Percentiles rank a stretch among this genome's conserved stretches.
Conservation (phyloP, 306 rosid genomes). For the Cucumis sativus region DNA sequence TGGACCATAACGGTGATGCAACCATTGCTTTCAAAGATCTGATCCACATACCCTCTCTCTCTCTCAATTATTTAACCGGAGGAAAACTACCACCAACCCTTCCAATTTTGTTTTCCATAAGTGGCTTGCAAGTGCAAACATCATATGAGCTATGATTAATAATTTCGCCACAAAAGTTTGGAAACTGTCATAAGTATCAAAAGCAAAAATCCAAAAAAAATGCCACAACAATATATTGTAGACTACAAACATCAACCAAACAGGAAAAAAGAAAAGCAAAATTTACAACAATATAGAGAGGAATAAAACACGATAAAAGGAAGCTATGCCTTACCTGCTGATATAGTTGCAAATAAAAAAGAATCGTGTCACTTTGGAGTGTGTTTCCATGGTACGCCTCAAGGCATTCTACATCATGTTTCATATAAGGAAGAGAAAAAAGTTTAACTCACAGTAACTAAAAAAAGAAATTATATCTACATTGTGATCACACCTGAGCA, state of each 20-base stretch:
- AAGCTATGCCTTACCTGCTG: constrained; percentile 46
- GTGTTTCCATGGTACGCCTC: constrained; percentile 89
- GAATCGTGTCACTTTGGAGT: constrained; percentile 88
- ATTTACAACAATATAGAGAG: not conserved
- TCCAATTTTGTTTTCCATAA: not conserved
- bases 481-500: constrained; percentile 58
- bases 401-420: constrained; percentile 66
- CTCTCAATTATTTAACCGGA: not conserved
- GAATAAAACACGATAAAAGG: not conserved
- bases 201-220: not conserved
- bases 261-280: not conserved
- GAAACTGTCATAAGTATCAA: not conserved
- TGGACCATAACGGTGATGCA: not conserved
- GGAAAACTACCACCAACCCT: not conserved
- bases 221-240: not conserved
- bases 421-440: not conserved
- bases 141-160: not conserved
- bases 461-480: not conserved
- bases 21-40: not conserved
- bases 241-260: not conserved
- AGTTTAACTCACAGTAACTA: not conserved
- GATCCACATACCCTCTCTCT: not conserved
- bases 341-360: constrained; percentile 90
- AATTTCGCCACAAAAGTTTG: not conserved
- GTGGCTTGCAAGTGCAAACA: not conserved